Evolutionary conservation across 768 basidiomycete genomes (phyloP), one percentile per base, ranked within the genome.

Genomic region (Omphalotus guepiniiformis): DNA sequence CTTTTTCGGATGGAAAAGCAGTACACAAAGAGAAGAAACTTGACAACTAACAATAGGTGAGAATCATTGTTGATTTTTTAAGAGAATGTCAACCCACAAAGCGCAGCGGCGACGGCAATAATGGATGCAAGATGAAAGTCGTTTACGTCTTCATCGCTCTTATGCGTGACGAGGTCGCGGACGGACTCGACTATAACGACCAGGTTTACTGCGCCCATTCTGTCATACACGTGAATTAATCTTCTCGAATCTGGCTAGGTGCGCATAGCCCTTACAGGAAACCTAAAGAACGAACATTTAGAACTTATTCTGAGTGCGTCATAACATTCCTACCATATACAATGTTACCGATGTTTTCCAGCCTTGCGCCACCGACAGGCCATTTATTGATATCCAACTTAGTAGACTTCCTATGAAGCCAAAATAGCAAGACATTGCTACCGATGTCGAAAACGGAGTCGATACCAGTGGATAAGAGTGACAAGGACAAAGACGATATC

Each of bases 191-290:
- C 93, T 41, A 93, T 79, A 53, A 97, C 79, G 44, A 96, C 83
- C 26, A 97, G 66, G 67, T 95, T 97, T 55, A 95, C 93, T 3
- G 88, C 80, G 47, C 80, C 80, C 93, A 96, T 97, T 39, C 92
- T 91, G 51, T 12, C 23, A 22, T 15, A 11, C 15, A 25, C 38
- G 18, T 5, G 2, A 11, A 2, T 18, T 18, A 56, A 6, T 38
- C 43, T n/a, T 18, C 41, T 39, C n/a, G 15, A 37, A 30, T 6
- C 29, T 39, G 40, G 32, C 29, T 23, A 16, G 50, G 39, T 12
- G 6, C 42, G 37, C n/a, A 39, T n/a, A 15, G 11, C 39, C 25
- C 51, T 39, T 53, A 80, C 79, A 78, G 53, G 48, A 71, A 72
- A 80, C 44, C 39, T 39, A 22, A 22, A 4, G 8, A 21, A 6